Conservation (phyloP, 2,329 filamentous ascomycete species). For the Cladosporium cucumerinum region DNA sequence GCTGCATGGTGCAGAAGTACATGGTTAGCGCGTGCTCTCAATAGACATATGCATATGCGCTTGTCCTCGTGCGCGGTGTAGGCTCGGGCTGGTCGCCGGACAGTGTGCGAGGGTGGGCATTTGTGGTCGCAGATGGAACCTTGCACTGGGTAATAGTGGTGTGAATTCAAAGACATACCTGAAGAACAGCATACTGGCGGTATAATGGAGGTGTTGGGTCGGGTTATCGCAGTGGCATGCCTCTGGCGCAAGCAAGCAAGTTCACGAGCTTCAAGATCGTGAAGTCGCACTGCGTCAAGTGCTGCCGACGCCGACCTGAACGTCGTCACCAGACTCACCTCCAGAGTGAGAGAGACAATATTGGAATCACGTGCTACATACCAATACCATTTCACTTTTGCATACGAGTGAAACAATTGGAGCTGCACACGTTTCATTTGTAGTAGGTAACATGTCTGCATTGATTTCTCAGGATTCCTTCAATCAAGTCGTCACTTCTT, state of each 20-base stretch:
- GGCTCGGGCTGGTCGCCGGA: background rate
- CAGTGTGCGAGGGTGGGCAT: background rate
- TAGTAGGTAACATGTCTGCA: background rate
- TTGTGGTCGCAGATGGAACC: background rate
- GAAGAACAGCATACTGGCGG: conserved; percentile 34
- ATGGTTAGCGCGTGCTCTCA: conserved; percentile 1
- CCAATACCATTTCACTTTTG: background rate
- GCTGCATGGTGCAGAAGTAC: conserved; percentile 45
- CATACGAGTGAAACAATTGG: background rate
- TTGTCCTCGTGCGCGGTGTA: background rate
- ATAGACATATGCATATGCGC: background rate
- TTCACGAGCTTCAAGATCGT: conserved; percentile 2
- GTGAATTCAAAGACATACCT: conserved; percentile 20
- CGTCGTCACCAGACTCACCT: background rate
- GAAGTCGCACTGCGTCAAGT: conserved; percentile 1
- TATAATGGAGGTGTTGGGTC: background rate
- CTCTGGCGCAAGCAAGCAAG: conserved; percentile 8
- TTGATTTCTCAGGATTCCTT: background rate
- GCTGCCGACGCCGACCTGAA: conserved; percentile 10
- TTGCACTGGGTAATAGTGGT: no score
- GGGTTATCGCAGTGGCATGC: conserved; percentile 14
- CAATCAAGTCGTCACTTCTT: background rate
- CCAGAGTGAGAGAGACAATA: background rate
- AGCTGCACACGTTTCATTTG: background rate
- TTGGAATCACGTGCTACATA: background rate